Conservation (phyloP, 345 rosid genomes). For the Ceriops decandra region DNA sequence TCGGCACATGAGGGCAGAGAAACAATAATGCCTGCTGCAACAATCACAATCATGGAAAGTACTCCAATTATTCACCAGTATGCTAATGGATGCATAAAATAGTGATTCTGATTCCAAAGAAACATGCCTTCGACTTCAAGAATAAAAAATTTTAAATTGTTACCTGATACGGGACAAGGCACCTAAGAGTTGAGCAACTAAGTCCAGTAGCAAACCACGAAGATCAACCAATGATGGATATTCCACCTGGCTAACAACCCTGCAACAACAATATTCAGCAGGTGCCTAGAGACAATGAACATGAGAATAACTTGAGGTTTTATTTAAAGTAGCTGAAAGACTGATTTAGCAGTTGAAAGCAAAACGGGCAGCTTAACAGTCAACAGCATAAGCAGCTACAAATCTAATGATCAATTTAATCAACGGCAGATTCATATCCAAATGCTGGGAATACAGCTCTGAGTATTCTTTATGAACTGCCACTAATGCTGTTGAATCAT, state of each 20-base stretch:
- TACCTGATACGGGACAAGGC: slow-evolving; percentile 98
- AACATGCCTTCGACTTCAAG: slow-evolving; percentile 7
- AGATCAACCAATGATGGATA: slow-evolving; percentile 97
- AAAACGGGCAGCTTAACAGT: no score
- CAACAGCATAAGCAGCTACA: not conserved
- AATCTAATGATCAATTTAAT: not conserved
- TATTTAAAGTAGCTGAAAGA: not conserved
- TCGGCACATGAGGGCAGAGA: not conserved
- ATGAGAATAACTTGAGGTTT: not conserved
- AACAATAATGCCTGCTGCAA: not conserved
- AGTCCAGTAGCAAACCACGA: slow-evolving; percentile 90
- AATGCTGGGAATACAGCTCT: not conserved
- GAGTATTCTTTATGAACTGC: no score
- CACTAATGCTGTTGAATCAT: not conserved
- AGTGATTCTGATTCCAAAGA: not conserved
- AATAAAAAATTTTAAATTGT: slow-evolving; percentile 9
- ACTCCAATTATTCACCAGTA: not conserved
- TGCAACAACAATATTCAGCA: slow-evolving; percentile 35
- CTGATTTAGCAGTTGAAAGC: not conserved
- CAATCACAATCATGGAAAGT: not conserved
- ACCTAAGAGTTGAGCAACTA: slow-evolving; percentile 96
- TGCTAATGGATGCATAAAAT: not conserved
- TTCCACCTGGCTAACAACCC: slow-evolving; percentile 97
- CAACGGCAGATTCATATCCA: slow-evolving; percentile 6
- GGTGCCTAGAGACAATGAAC: not conserved